phyloP scores from a whole-genome alignment of 2,329 filamentous ascomycete species.

The Rasamsonia emersonii region DNA sequence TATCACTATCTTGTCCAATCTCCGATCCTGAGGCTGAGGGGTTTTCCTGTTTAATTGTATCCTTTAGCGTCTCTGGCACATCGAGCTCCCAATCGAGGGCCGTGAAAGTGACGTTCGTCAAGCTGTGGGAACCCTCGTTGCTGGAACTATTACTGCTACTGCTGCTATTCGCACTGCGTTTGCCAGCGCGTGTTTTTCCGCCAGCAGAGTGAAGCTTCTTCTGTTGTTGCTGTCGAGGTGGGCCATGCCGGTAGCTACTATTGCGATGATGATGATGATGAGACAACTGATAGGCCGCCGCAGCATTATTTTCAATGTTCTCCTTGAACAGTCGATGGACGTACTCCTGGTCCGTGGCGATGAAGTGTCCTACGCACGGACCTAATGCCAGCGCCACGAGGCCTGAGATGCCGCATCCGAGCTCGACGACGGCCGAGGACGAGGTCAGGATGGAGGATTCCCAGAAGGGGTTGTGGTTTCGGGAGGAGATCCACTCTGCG shows the following conservation, averaged over 20 bases:
- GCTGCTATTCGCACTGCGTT: too few species aligned
- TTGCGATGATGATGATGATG: neutral
- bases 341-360: slow-evolving; percentile 84
- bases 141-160: slow-evolving; percentile 4
- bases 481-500: slow-evolving; percentile 65
- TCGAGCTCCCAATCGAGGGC: slow-evolving; percentile 75
- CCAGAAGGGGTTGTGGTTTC: slow-evolving; percentile 48
- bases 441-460: slow-evolving; percentile 43
- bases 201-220: slow-evolving; percentile 1
- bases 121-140: slow-evolving; percentile 5
- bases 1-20: neutral
- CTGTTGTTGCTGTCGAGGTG: slow-evolving; percentile 3
- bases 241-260: neutral
- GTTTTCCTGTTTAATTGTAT: slow-evolving; percentile 22
- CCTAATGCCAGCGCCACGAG: slow-evolving; percentile 64
- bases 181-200: slow-evolving; percentile 8
- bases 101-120: slow-evolving; percentile 45
- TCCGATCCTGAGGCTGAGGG: slow-evolving; percentile 1
- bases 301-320: slow-evolving; percentile 53
- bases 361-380: slow-evolving; percentile 54
- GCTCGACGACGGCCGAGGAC: slow-evolving; percentile 60
- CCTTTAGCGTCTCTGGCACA: slow-evolving; percentile 24
- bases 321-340: slow-evolving; percentile 66
- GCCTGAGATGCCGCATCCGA: slow-evolving; percentile 81
- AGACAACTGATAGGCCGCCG: neutral